phyloP scores from a whole-genome alignment of 2,329 filamentous ascomycete species.

The Penicillium sp. region DNA sequence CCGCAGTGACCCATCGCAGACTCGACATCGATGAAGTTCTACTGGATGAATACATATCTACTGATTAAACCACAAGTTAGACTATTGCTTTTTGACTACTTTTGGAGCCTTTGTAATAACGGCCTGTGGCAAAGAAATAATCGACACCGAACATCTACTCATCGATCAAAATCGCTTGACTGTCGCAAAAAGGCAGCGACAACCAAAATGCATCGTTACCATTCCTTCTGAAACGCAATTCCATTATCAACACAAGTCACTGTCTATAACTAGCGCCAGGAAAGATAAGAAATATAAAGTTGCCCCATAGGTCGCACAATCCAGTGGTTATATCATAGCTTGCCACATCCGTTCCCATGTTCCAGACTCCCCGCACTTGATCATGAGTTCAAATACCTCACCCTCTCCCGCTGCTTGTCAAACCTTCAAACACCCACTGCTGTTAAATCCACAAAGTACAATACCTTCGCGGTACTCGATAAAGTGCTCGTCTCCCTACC shows the following conservation, averaged over 20 bases:
- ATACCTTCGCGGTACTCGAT: not conserved
- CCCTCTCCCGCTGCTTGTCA: not conserved
- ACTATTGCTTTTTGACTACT: not conserved
- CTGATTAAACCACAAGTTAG: not conserved
- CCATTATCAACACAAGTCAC: too few relatives aligned
- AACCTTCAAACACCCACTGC: not conserved
- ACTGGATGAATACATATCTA: not conserved
- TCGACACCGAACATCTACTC: too few relatives aligned
- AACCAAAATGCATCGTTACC: not conserved
- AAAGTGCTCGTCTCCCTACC: not conserved
- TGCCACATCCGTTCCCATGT: conserved; percentile 11
- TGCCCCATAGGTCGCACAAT: not conserved
- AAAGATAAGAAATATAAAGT: not conserved
- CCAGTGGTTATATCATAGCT: conserved; percentile 21
- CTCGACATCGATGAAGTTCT: not conserved
- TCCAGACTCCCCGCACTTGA: conserved; percentile 15
- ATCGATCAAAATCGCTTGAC: not conserved
- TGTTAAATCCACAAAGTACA: not conserved
- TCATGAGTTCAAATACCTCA: not conserved
- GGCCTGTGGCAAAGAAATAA: not conserved
- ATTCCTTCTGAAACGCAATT: too few relatives aligned
- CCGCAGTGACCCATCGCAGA: not conserved
- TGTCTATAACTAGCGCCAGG: not conserved
- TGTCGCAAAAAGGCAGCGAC: not conserved
- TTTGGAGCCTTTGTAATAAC: not conserved